Evolutionary conservation across 176 grass and related monocot species (phyloP).

Genomic region (Musa troglodytarum): DNA sequence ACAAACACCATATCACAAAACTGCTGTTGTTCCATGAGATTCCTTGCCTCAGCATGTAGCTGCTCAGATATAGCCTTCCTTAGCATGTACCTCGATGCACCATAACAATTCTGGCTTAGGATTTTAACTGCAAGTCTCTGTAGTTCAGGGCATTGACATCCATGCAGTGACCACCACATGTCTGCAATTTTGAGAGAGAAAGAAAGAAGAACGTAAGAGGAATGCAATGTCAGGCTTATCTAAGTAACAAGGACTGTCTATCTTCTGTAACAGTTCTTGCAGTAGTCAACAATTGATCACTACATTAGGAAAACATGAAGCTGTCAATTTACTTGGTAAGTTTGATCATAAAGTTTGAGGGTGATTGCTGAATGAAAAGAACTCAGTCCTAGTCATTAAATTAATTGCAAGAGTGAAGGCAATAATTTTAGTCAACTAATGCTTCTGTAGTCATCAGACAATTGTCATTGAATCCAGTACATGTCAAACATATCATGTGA

Average conservation of each 20-base stretch:
- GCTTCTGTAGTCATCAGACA: background rate
- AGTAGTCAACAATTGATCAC: no score
- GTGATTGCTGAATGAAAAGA: background rate
- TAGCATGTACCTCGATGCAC: conserved; percentile 45
- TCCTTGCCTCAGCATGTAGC: conserved; percentile 37
- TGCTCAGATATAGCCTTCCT: conserved; percentile 43
- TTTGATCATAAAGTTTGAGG: background rate
- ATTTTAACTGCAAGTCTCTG: conserved; percentile 33
- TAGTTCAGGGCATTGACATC: conserved; percentile 27
- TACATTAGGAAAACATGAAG: no score
- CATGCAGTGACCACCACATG: conserved; percentile 56
- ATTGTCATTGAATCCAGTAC: background rate
- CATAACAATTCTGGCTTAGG: conserved; percentile 61
- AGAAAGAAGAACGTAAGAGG: background rate
- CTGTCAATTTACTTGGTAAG: background rate
- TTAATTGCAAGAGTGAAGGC: background rate
- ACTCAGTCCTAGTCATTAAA: background rate
- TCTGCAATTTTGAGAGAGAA: conserved; percentile 27
- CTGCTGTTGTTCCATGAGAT: conserved; percentile 27
- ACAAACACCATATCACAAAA: conserved; percentile 48
- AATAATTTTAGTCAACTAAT: background rate
- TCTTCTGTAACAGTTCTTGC: background rate
- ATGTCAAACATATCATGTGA: background rate
- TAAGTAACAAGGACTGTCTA: background rate
- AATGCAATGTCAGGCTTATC: background rate